Percentiles rank a stretch among this genome's conserved stretches.
Evolutionary conservation across 352 stramenopile genomes (phyloP).

Genomic region (Pythium sp.): DNA sequence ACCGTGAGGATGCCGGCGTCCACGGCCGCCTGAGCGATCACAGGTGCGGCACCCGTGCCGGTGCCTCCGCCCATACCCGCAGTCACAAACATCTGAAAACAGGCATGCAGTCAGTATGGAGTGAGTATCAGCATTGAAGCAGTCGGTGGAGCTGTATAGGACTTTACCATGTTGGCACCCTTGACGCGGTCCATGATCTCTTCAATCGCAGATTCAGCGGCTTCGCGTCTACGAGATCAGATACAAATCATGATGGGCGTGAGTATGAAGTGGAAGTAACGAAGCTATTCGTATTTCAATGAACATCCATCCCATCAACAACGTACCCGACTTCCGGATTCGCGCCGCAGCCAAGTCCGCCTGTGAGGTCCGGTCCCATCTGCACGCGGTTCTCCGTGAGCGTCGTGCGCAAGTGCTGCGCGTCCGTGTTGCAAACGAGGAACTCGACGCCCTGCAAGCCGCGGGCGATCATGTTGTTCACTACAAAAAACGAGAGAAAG

Average conservation of each 20-base stretch:
- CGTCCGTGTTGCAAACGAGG: conserved; percentile 91
- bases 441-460: conserved; percentile 84
- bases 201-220: conserved; percentile 71
- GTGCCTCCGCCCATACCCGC: conserved; percentile 84
- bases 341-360: conserved; percentile 73
- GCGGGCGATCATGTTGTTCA: conserved; percentile 89
- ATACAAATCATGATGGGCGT: too few species aligned
- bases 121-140: neutral
- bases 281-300: neutral
- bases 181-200: conserved; percentile 86
- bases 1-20: conserved; percentile 85
- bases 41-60: conserved; percentile 75
- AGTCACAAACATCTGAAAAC: conserved; percentile 81
- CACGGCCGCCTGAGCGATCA: conserved; percentile 81
- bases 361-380: conserved; percentile 85
- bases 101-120: neutral
- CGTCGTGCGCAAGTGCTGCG: conserved; percentile 88
- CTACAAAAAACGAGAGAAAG: conserved; percentile 21
- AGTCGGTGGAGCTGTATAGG: neutral
- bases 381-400: conserved; percentile 90
- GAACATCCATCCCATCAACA: neutral
- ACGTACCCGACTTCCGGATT: conserved; percentile 77
- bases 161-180: conserved; percentile 80
- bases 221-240: conserved; percentile 30
- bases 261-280: too few species aligned